Conservation (phyloP, 2,329 filamentous ascomycete genomes). For the Cercospora sesami region DNA sequence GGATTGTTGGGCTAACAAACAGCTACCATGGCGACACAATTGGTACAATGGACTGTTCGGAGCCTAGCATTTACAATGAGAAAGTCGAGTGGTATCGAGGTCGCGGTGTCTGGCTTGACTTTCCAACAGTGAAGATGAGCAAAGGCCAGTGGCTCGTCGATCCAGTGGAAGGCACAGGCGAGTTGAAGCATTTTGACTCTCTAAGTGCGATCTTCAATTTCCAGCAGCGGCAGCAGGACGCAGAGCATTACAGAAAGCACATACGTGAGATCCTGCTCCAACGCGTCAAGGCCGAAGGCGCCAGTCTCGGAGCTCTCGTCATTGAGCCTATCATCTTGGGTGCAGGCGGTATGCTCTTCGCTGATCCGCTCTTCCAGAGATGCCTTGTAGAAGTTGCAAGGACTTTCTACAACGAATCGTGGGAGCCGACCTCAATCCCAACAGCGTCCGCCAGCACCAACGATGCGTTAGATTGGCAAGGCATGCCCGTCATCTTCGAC, state of each 20-base stretch:
- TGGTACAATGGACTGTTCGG: conserved; percentile 81
- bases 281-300: conserved; percentile 52
- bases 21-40: conserved; percentile 88
- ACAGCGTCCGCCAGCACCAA: conserved; percentile 1
- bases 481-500: conserved; percentile 77
- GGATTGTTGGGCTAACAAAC: conserved; percentile 72
- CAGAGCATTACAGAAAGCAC: conserved; percentile 34
- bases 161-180: conserved; percentile 48
- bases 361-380: conserved; percentile 79
- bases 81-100: conserved; percentile 85
- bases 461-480: conserved; percentile 58
- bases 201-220: conserved; percentile 64
- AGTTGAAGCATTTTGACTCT: conserved; percentile 47
- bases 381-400: conserved; percentile 69
- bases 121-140: conserved; percentile 68
- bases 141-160: conserved; percentile 67
- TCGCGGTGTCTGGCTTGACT: conserved; percentile 77
- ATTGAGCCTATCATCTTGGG: conserved; percentile 79
- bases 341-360: conserved; percentile 80
- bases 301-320: conserved; percentile 72
- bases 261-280: conserved; percentile 53
- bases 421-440: neutral
- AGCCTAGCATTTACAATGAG: conserved; percentile 75
- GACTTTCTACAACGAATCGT: conserved; percentile 21
- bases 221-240: conserved; percentile 28